phyloP scores from a whole-genome alignment of 331 rosid genomes.

The Pyracantha coccinea region DNA sequence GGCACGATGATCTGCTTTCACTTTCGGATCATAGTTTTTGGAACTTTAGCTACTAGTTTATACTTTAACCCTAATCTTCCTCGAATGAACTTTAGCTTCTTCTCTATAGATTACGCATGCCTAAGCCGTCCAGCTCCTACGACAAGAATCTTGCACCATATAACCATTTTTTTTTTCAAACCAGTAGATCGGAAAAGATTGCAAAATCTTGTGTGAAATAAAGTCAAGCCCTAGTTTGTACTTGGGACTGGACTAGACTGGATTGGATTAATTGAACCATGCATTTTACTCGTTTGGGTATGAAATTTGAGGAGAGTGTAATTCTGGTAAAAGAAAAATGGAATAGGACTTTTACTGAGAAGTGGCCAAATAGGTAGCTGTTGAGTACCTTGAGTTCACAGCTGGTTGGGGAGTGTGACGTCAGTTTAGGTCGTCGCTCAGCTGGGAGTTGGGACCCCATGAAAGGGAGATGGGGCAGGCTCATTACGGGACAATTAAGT shows the following conservation, averaged over 20 bases:
- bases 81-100: not conserved
- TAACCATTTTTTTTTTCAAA: not conserved
- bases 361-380: not conserved
- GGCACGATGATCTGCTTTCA: not conserved
- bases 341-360: not conserved
- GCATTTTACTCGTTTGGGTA: not conserved
- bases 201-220: not conserved
- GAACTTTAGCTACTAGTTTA: not conserved
- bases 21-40: not conserved
- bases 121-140: not conserved
- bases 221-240: not conserved
- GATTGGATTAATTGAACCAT: not conserved
- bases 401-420: not conserved
- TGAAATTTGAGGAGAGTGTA: not conserved
- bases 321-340: not conserved
- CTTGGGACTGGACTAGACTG: not conserved
- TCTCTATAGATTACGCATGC: not conserved
- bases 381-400: not conserved
- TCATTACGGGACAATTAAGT: constrained; percentile 20
- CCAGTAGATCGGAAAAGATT: not conserved
- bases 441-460: not conserved
- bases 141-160: not conserved
- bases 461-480: not conserved
- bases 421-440: too few relatives aligned
- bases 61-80: not conserved